Conservation (phyloP, 2,329 filamentous ascomycete genomes). For the Lasiodiplodia citricola region DNA sequence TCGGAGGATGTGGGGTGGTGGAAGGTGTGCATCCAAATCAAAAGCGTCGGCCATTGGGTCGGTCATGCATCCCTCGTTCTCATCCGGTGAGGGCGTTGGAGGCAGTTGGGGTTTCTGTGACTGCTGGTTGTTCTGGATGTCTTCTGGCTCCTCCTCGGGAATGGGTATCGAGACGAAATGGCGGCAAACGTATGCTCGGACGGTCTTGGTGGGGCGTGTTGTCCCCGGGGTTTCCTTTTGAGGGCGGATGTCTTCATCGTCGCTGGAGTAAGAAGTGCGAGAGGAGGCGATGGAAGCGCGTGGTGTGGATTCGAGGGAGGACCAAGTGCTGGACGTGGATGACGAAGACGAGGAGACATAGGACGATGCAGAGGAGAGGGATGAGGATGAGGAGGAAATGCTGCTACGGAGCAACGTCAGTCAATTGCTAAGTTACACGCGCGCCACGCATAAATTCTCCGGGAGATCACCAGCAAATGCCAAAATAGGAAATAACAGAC, state of each 20-base stretch:
- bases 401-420: background rate
- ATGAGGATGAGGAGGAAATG: background rate
- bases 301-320: slow-evolving; percentile 1
- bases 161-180: slow-evolving; percentile 4
- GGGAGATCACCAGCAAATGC: background rate
- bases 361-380: background rate
- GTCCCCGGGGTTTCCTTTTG: no score
- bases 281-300: slow-evolving; percentile 4
- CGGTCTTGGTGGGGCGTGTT: background rate
- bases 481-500: background rate
- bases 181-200: slow-evolving; percentile 7
- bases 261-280: background rate
- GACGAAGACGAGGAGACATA: background rate
- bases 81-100: background rate
- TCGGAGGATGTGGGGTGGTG: background rate
- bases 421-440: background rate
- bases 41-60: background rate
- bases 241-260: background rate
- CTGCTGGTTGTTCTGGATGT: background rate
- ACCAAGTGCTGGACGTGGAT: background rate
- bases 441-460: background rate
- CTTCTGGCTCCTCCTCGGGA: background rate
- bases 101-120: background rate
- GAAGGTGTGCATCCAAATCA: background rate
- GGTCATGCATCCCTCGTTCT: background rate